These are phyloP conservation scores for Colletotrichum horii DNA, from an alignment of 2,329 filamentous ascomycete species.

Conservation along the genomic window DNA sequence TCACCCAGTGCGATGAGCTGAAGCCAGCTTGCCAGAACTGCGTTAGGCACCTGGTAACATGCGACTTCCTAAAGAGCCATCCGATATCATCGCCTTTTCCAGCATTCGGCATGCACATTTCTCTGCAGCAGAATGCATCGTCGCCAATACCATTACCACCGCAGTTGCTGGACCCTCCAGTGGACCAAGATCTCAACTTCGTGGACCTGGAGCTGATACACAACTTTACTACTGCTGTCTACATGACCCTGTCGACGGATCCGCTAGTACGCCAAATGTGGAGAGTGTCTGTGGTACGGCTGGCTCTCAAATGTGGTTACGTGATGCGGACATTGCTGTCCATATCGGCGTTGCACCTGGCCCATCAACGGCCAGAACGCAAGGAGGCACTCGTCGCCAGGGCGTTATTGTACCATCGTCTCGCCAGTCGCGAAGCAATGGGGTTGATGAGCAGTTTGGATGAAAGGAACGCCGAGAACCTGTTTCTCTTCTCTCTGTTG, in stretches of 20 bases:
- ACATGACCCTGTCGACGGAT: slow-evolving; percentile 48
- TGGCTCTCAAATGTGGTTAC: slow-evolving; percentile 51
- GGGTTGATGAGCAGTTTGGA: slow-evolving; percentile 20
- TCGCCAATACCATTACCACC: not conserved
- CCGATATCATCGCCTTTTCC: not conserved
- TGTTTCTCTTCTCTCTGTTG: slow-evolving; percentile 34
- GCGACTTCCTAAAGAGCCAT: slow-evolving; percentile 26
- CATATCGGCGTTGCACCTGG: slow-evolving; percentile 54
- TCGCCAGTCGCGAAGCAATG: slow-evolving; percentile 21
- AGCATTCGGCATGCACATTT: not conserved
- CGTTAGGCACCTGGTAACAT: slow-evolving; percentile 28
- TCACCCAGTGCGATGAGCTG: slow-evolving; percentile 29
- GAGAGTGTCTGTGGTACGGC: slow-evolving; percentile 49
- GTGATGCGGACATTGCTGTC: slow-evolving; percentile 56
- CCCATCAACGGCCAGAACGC: slow-evolving; percentile 41
- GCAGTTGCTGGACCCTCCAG: not conserved
- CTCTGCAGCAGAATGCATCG: not conserved
- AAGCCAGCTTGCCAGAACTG: slow-evolving; percentile 30
- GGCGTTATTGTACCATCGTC: slow-evolving; percentile 18
- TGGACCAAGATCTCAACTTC: slow-evolving; percentile 37
- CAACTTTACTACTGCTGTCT: slow-evolving; percentile 56
- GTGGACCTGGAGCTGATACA: slow-evolving; percentile 58
- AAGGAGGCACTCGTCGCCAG: slow-evolving; percentile 38
- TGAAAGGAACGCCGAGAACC: slow-evolving; percentile 24
- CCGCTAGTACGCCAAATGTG: slow-evolving; percentile 48